Base-by-base conservation (phyloP, 1,284 basidiomycete genomes). In the Rhodotorula mucilaginosa region DNA sequence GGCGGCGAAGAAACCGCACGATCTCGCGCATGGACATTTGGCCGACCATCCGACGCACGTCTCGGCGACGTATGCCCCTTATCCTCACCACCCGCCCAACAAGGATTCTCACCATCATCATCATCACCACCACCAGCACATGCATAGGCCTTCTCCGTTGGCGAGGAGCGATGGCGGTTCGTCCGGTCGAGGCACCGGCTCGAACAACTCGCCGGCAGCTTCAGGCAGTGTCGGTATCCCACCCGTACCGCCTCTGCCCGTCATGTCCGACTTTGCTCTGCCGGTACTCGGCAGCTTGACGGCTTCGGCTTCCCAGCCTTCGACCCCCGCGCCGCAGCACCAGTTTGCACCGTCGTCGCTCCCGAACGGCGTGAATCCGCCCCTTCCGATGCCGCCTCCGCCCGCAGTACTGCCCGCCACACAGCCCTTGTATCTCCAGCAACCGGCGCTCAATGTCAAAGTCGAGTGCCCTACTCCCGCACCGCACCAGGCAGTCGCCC, bases 1-100 rank as follows among this genome's bases (percentile, higher is more conserved):
- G 10, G 39, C 39, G 39, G 1, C 39, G 39, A 31, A 64, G 46
- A 65, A 68, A n/a, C 72, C 72, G 58, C 72, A 73, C 63, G 72
- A 73, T 29, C 65, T 73, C 26, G 65, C 72, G 29, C 72, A 73
- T 29, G 72, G 72, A 1, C 72, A 73, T 44, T 44, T 49, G 10
- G 68, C 68, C 1, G 62, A 73, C 51, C 68, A 72, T 34, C 60
- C 70, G 54, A 66, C 66, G 19, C 72, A 73, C 57, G 59, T 65
- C 52, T 65, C 61, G n/a, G 2, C 65, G 3, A 46, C 62, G 21
- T 73, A 52, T 59, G 70, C 71, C 19, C 71, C 71, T 4, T 73
- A 73, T 51, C 61, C 68, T 54, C 71, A 72, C 57, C 60, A 65
- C 26, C 8, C 31, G 6, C 63, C 56, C 16, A 58, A 61, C 58